Evolutionary conservation across 1,139 yeast genomes (phyloP).

Genomic region (Lizanozyma gosingica): DNA sequence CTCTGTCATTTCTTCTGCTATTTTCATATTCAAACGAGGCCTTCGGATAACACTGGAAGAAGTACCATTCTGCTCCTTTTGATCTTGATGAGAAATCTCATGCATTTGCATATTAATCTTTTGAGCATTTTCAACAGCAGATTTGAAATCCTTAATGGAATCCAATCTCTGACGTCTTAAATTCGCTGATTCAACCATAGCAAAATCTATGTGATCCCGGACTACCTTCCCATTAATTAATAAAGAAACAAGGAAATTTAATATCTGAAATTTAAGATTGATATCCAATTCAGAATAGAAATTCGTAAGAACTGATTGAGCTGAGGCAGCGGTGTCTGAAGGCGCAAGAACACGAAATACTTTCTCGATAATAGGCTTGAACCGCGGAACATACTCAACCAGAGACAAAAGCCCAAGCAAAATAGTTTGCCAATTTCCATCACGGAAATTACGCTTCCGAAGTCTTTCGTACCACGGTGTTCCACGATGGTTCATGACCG

Average conservation of each 20-base stretch:
- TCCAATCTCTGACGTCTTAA: slow-evolving; percentile 66
- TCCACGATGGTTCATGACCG: slow-evolving; percentile 51
- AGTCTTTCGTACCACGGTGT: slow-evolving; percentile 72
- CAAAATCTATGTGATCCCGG: slow-evolving; percentile 57
- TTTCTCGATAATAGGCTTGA: slow-evolving; percentile 34
- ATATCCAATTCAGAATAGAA: slow-evolving; percentile 43
- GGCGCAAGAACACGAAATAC: slow-evolving; percentile 54
- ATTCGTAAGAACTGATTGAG: slow-evolving; percentile 38
- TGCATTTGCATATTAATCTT: slow-evolving; percentile 30
- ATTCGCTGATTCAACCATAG: slow-evolving; percentile 55
- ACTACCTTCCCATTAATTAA: slow-evolving; percentile 51
- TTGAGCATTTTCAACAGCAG: slow-evolving; percentile 40
- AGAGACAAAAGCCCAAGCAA: slow-evolving; percentile 62
- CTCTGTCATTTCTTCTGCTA: slow-evolving; percentile 38
- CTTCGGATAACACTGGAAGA: neutral
- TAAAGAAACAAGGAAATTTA: slow-evolving; percentile 50
- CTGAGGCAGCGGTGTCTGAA: slow-evolving; percentile 36
- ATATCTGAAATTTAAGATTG: slow-evolving; percentile 40
- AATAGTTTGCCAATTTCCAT: slow-evolving; percentile 80
- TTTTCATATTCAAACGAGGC: slow-evolving; percentile 8
- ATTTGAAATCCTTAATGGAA: slow-evolving; percentile 51
- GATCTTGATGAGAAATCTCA: slow-evolving; percentile 14
- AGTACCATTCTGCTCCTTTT: slow-evolving; percentile 3
- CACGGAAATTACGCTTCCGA: slow-evolving; percentile 64
- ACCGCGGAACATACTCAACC: slow-evolving; percentile 51